These are phyloP conservation scores for Fusarium tuaranense DNA, from an alignment of 2,329 filamentous ascomycete species.

Conservation along the genomic window DNA sequence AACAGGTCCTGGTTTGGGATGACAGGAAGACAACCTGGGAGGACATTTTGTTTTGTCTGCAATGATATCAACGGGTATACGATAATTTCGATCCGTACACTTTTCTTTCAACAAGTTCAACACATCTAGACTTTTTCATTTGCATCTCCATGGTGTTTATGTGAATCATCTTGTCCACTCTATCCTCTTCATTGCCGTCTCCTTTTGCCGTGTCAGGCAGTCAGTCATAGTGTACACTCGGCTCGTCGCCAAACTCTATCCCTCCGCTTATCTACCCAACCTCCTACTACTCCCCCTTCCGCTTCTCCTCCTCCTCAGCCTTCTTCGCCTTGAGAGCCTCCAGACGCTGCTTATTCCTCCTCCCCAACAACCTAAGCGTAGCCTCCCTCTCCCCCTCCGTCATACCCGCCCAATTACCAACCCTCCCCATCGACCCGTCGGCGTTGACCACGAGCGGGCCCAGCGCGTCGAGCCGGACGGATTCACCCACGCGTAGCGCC, in stretches of 20 bases:
- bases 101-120: slow-evolving; percentile 34
- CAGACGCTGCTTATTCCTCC: slow-evolving; percentile 74
- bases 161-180: not conserved
- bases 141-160: not conserved
- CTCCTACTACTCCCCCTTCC: not conserved
- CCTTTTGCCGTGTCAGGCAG: not conserved
- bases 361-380: slow-evolving; percentile 74
- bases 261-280: not conserved
- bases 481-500: slow-evolving; percentile 42
- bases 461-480: slow-evolving; percentile 73
- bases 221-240: not conserved
- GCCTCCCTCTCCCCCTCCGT: slow-evolving; percentile 74
- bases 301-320: slow-evolving; percentile 24
- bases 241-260: not conserved
- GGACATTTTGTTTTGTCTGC: slow-evolving; percentile 35
- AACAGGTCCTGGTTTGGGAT: slow-evolving; percentile 22
- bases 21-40: slow-evolving; percentile 25
- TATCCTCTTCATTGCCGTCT: not conserved
- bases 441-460: slow-evolving; percentile 80
- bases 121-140: not conserved
- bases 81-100: slow-evolving; percentile 37
- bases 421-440: slow-evolving; percentile 77
- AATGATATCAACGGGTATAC: slow-evolving; percentile 46
- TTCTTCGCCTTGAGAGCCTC: slow-evolving; percentile 58
- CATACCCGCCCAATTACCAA: slow-evolving; percentile 81